Base-by-base conservation (phyloP, 2,329 filamentous ascomycete genomes). In the Colletotrichum sp. region DNA sequence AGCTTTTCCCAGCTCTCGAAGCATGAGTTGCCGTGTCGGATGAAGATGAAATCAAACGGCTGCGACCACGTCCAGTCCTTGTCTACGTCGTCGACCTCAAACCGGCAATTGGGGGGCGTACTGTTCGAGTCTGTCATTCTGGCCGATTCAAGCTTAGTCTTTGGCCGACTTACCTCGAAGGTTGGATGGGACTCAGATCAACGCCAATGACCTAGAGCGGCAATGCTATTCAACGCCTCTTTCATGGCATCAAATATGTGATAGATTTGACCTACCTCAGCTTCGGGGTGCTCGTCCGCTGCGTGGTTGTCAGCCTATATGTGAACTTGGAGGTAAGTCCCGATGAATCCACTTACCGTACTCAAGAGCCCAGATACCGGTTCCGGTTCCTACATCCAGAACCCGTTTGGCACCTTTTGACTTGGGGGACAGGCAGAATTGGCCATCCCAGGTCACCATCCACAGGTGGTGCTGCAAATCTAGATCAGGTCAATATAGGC, bases 1-100 rank as follows among this genome's bases (percentile, higher is more conserved):
- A 92, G 81, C 39, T 87, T 85, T 39, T 87, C 86, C 81, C 90
- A 92, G 77, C 91, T 90, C 5, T 85, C 82, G 77, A 92, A 88
- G 67, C 87, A 86, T 64, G 91, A 90, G 4, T 88, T 84, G 78
- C 92, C 85, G 77, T 90, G 86, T 59, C 89, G 88, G 7, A 88
- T 88, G 80, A 92, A 91, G 78, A 93, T 90, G 79, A 89, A 90
- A 82, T 93, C 91, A 80, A 91, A 91, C 2, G 87, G 86, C 32
- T 81, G 78, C 2, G 78, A 76, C 78, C 78, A 82, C 6, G 79
- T 79, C 80, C 79, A 81, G 18, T 79, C 78, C 16, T 80, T 44
- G 59, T 83, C 78, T 3, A 81, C 30, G 72, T 86, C 84, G 57
- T 87, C 86, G 69, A 88, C 81, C 74, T 85, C 80, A 60, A 87